Percentiles rank a stretch among this genome's conserved stretches.
phyloP scores from a whole-genome alignment of 192 early-diverging fungal genomes.

The Coemansia javaensis region DNA sequence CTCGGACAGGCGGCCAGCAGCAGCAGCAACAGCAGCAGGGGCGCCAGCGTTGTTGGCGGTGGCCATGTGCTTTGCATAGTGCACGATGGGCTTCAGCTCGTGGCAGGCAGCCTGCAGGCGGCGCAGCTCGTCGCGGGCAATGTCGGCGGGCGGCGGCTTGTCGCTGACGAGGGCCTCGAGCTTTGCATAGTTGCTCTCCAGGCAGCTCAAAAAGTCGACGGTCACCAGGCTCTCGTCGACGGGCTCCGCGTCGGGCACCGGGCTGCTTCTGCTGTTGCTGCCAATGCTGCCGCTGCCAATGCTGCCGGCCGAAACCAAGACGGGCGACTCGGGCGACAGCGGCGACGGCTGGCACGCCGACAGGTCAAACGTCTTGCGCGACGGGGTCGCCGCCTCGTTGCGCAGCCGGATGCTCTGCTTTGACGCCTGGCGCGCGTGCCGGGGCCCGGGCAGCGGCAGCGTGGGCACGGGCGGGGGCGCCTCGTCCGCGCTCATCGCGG shows the following conservation, averaged over 20 bases:
- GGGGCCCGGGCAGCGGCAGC: slow-evolving; percentile 9
- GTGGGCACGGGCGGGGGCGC: slow-evolving; percentile 17
- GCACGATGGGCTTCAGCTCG: slow-evolving; percentile 47
- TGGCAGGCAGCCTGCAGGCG: slow-evolving; percentile 21
- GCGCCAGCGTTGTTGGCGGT: too few species aligned
- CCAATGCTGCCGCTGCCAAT: too few species aligned
- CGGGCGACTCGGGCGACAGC: background rate
- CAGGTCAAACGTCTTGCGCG: slow-evolving; percentile 37
- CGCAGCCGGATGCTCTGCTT: slow-evolving; percentile 4
- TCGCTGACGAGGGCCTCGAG: slow-evolving; percentile 17
- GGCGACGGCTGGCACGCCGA: slow-evolving; percentile 1
- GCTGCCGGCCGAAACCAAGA: background rate
- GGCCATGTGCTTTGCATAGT: slow-evolving; percentile 41
- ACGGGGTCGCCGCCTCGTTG: too few species aligned
- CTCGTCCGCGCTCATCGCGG: too few species aligned
- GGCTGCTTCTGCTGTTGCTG: slow-evolving; percentile 14
- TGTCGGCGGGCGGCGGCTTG: background rate
- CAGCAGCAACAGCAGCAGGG: too few species aligned
- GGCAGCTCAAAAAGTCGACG: slow-evolving; percentile 42
- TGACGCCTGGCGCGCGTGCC: slow-evolving; percentile 7
- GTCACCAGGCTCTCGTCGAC: slow-evolving; percentile 45
- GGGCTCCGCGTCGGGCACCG: slow-evolving; percentile 37
- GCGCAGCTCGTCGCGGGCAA: background rate
- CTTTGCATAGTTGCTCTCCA: slow-evolving; percentile 38
- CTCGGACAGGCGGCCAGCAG: too few species aligned